phyloP scores from a whole-genome alignment of 352 stramenopile genomes.

The Discostella stelligera region DNA sequence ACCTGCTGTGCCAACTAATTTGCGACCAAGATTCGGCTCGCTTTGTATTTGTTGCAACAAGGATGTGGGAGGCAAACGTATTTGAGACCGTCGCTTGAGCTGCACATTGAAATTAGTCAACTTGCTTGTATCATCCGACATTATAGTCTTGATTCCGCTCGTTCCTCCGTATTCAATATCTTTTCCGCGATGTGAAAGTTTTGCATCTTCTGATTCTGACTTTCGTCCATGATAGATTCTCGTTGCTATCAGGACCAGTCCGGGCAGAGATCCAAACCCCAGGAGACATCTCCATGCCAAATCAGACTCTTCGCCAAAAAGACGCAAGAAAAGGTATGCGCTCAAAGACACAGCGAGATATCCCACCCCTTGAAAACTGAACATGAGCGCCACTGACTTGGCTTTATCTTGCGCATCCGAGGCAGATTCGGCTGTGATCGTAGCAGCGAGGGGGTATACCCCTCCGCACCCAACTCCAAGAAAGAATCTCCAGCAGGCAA shows the following conservation, averaged over 20 bases:
- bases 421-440: constrained; percentile 67
- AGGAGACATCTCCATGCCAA: constrained; percentile 59
- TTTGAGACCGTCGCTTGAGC: neutral
- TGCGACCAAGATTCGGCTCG: constrained; percentile 64
- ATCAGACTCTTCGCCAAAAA: constrained; percentile 51
- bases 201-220: neutral
- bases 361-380: constrained; percentile 76
- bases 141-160: constrained; percentile 1
- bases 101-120: neutral
- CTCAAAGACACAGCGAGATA: constrained; percentile 69
- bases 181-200: neutral
- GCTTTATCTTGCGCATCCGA: constrained; percentile 25
- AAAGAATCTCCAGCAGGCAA: constrained; percentile 68
- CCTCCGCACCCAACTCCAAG: constrained; percentile 76
- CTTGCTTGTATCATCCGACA: neutral
- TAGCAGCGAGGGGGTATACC: constrained; percentile 79
- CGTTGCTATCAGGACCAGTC: constrained; percentile 38
- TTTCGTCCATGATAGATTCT: constrained; percentile 21
- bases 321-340: constrained; percentile 49
- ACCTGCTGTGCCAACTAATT: constrained; percentile 73
- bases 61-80: constrained; percentile 28
- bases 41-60: constrained; percentile 48
- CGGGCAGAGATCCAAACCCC: constrained; percentile 51
- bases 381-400: constrained; percentile 66
- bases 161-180: neutral